Evolutionary conservation across 192 early-diverging fungal species (phyloP), one percentile per base, ranked within the genome.

Genomic region (Coemansia sp.): DNA sequence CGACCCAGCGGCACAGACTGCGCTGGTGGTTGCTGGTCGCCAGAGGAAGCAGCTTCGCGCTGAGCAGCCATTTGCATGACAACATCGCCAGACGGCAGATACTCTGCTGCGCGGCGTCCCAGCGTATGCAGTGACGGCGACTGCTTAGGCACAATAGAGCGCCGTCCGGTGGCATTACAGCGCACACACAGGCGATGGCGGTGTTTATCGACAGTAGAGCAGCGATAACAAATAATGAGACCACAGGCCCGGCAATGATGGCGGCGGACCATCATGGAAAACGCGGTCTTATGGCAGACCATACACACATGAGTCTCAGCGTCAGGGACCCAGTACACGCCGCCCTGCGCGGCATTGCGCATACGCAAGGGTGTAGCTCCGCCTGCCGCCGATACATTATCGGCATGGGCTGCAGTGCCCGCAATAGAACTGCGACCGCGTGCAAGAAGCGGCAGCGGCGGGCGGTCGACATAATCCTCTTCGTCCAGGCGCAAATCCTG

Each of bases 181-280:
- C 73, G 69, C 41, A 83, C 44, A 17, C 80, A 83, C 45, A 77
- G 41, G 10, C 80, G 68, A 36, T 62, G 69, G 19, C 75, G 64
- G 45, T 50, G 37, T 19, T 2, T 27, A 14, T 58, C 38, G 31
- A 78, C 68, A 0, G 58, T 32, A 42, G 84, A 85, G 66, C 84
- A 85, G 23, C 84, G 67, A 63, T 85, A 85, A 66, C 84, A 85
- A 37, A 85, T 85, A 11, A 85, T 74, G 55, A 80, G 68, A 2
- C 84, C 84, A 48, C 84, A 85, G 2, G 57, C 59, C 17, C 84
- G 78, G 46, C 84, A 85, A 45, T 85, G 84, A 44, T 85, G 84
- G 55, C 79, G 70, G 7, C 84, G 78, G 9, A 85, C 78, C 75
- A 85, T 77, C 78, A 85, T 78, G 19, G 84, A 81, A 36, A 85